These are phyloP conservation scores for Eleusine indica DNA, from an alignment of 176 grass and related monocot genomes.

Conservation along the genomic window DNA sequence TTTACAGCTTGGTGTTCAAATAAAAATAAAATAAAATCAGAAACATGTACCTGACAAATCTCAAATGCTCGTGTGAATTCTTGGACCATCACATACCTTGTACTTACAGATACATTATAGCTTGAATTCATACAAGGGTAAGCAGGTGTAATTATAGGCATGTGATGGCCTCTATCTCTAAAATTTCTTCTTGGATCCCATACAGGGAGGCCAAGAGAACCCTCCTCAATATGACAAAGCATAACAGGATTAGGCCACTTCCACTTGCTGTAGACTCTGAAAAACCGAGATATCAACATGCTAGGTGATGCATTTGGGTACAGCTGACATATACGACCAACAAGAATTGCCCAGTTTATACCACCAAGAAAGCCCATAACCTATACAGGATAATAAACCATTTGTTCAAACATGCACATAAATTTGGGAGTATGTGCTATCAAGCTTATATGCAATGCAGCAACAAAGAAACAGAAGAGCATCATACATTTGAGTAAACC, in stretches of 20 bases:
- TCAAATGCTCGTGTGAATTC: slow-evolving; percentile 76
- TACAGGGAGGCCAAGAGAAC: slow-evolving; percentile 70
- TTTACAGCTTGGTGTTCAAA: neutral
- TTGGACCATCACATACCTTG: slow-evolving; percentile 73
- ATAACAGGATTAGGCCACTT: slow-evolving; percentile 98
- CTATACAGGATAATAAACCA: slow-evolving; percentile 34
- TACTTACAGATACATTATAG: slow-evolving; percentile 88
- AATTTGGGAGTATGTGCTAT: too few species aligned
- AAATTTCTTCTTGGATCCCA: slow-evolving; percentile 95
- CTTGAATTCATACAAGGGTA: slow-evolving; percentile 98
- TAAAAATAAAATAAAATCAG: too few species aligned
- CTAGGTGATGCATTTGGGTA: slow-evolving; percentile 90
- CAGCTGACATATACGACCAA: slow-evolving; percentile 91
- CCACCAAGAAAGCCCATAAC: slow-evolving; percentile 96
- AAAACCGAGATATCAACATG: slow-evolving; percentile 93
- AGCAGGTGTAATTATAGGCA: slow-evolving; percentile 98
- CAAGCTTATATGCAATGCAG: neutral
- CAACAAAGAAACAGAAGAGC: slow-evolving; percentile 6
- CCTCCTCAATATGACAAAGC: slow-evolving; percentile 87
- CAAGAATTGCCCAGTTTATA: slow-evolving; percentile 97
- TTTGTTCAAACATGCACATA: too few species aligned
- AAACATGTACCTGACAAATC: slow-evolving; percentile 74
- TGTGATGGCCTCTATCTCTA: slow-evolving; percentile 82
- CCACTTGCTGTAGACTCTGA: slow-evolving; percentile 87
- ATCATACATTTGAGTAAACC: slow-evolving; percentile 91